Base-by-base conservation (phyloP, 352 stramenopile genomes). In the Globisporangium sylvaticum region DNA sequence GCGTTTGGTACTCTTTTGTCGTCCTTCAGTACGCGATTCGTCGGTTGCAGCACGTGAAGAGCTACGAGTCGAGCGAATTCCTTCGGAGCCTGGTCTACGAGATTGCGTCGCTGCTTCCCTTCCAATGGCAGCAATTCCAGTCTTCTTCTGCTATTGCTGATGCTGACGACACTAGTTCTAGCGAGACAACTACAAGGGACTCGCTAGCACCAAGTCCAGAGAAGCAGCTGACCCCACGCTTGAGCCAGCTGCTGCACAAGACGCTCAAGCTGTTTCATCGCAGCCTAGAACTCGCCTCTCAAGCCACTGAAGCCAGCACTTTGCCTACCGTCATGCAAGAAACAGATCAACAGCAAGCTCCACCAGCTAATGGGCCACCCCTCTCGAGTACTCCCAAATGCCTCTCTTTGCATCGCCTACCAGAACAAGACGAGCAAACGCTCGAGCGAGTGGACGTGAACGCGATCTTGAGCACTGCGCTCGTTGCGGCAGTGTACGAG, bases 1-100 rank as follows among this genome's bases (percentile, higher is more conserved):
- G n/a, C n/a, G n/a, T n/a, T n/a, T n/a, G n/a, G n/a, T n/a, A n/a
- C n/a, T n/a, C n/a, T n/a, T n/a, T n/a, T n/a, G n/a, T n/a, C n/a
- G n/a, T n/a, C n/a, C n/a, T n/a, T n/a, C n/a, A 90, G 81, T 81
- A 78, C 24, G 81, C 78, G 7, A 67, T 90, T 44, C 79, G 81
- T 1, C 72, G 79, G 22, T 65, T 90, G 48, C 74, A 72, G 37
- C 64, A 80, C 48, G 72, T 65, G 2, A 66, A 64, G 42, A 68
- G 57, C 3, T 60, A 79, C 0, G 48, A 64, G 20, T 77, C 37
- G 63, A 65, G 22, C 34, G 48, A 57, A 20, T 37, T 62, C 8
- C 64, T 89, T 8, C 77, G 77, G 2, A 63, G 79, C 2, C 31
- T 87, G 4, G 52, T 66, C 3, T 53, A 70, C 24, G 73, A 89